Evolutionary conservation across 2,329 filamentous ascomycete genomes (phyloP), one percentile per base, ranked within the genome.

Genomic region (Orbilia brochopaga): DNA sequence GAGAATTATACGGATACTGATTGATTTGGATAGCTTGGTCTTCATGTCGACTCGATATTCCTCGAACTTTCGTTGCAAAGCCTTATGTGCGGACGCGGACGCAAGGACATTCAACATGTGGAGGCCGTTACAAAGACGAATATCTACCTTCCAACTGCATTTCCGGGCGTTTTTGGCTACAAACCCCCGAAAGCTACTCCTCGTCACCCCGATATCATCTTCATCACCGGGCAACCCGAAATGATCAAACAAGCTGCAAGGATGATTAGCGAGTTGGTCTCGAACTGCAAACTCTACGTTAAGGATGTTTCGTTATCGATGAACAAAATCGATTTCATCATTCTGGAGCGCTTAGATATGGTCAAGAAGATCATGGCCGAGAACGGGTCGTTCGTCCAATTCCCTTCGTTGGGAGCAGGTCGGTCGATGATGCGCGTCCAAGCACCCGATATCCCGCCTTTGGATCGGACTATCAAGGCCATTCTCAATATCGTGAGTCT

Each of bases 71-170:
- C 91, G 24, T 85, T 96, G 78, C 94, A 99, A 79, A 94, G 92
- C 66, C 84, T 97, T 62, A 88, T 97, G 55, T 97, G 92, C 79
- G 94, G 94, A 54, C 90, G 94, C 54, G 93, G 92, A 76, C 87
- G 94, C 76, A 96, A 96, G 83, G 97, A 97, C 79, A 96, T 99
- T 82, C 97, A 97, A 82, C 83, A 94, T 77, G 97, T 99, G 78
- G 94, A 99, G 80, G 96, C 94, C 13, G 87, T 90, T 27, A 97
- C 94, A 13, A 91, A 92, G 77, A 97, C 94, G 7, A 93, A 94
- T 74, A 97, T 99, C 77, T 99, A 99, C 81, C 97, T 99, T 78
- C 94, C 94, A 27, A 92, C 92, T 6, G 90, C 93, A 0, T 97
- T 97, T 79, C 92, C 93, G 13, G 88, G 89, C 69, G 88, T 97